These are phyloP conservation scores for Leccinum boreale DNA, from an alignment of 768 basidiomycete species.

Conservation along the genomic window DNA sequence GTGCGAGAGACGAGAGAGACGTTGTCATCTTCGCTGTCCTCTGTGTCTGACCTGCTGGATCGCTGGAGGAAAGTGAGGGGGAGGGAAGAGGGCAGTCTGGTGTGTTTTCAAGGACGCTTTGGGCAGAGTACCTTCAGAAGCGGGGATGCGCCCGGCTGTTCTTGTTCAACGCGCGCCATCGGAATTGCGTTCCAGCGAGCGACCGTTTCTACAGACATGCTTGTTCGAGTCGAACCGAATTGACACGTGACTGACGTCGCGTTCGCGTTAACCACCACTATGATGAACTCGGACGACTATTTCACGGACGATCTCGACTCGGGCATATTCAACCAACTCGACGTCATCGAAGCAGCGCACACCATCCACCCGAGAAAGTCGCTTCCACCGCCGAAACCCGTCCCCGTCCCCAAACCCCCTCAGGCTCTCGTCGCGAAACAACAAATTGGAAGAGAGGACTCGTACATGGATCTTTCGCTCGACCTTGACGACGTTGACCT, in stretches of 20 bases:
- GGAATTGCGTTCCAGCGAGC: conserved; percentile 75
- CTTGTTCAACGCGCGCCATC: conserved; percentile 33
- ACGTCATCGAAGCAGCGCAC: conserved; percentile 67
- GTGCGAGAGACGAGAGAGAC: conserved; percentile 72
- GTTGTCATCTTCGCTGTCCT: conserved; percentile 59
- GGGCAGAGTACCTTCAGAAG: conserved; percentile 65
- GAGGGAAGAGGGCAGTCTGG: conserved; percentile 55
- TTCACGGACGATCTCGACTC: conserved; percentile 68
- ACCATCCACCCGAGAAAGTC: conserved; percentile 3
- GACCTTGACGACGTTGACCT: conserved; percentile 58
- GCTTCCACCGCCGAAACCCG: conserved; percentile 30
- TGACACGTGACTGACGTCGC: conserved; percentile 17
- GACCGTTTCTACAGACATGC: conserved; percentile 63
- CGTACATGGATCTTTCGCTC: conserved; percentile 50
- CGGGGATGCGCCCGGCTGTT: conserved; percentile 27
- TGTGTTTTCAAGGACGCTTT: conserved; percentile 39
- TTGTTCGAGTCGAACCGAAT: not conserved
- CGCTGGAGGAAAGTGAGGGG: conserved; percentile 56
- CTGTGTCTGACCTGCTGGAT: conserved; percentile 46
- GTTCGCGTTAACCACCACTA: not conserved
- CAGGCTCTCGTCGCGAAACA: not conserved
- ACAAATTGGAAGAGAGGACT: conserved; percentile 37
- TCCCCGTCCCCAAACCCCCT: conserved; percentile 13
- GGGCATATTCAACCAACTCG: conserved; percentile 56
- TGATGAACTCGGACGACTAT: conserved; percentile 77